Base-by-base conservation (phyloP, 768 basidiomycete species). In the Ramaria sp. region DNA sequence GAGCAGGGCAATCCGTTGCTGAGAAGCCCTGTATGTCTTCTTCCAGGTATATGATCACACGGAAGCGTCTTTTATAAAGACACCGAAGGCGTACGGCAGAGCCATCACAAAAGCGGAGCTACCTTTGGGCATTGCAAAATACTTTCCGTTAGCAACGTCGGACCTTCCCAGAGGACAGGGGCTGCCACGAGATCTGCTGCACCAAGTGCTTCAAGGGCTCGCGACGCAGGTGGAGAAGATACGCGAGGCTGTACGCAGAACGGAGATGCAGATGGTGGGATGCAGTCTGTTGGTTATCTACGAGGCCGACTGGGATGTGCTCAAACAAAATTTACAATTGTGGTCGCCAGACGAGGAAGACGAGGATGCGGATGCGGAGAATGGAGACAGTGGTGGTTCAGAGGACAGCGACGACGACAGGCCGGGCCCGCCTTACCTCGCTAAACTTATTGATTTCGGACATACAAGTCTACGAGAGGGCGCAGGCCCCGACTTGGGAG, bases 371-470 rank as follows among this genome's bases (percentile, higher is more conserved):
- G 59, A 1, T 38, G 31, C 33, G 13, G 72, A 70, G 0, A 73
- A 72, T 0, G 72, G 72, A 0, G 71, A 71, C 19, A 71, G 71
- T 0, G 73, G 71, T 7, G 68, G 57, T 49, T 72, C 66, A 48
- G 70, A 63, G n/a, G 62, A 61, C 45, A 54, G 51, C 39, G 60
- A 56, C 38, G 54, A 52, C n/a, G 53, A 54, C 51, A 63, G 61
- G 49, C 45, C 37, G 54, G 76, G 73, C 33, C 75, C 75, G 17
- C 78, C 81, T 33, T 86, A 78, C 60, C 73, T 75, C 13, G 75
- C 96, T 59, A 85, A 84, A 61, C 71, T 96, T 61, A 97, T 98
- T 62, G 95, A 99, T 72, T 97, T 99, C 67, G 94, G 93, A 7
- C 95, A 98, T 68, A 86, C 92, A 1, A 72, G 78, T 22, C 60